Percentiles rank a stretch among this genome's conserved stretches.
phyloP scores from a whole-genome alignment of 108 stramenopile species.

The Cyclostephanos tholiformis region DNA sequence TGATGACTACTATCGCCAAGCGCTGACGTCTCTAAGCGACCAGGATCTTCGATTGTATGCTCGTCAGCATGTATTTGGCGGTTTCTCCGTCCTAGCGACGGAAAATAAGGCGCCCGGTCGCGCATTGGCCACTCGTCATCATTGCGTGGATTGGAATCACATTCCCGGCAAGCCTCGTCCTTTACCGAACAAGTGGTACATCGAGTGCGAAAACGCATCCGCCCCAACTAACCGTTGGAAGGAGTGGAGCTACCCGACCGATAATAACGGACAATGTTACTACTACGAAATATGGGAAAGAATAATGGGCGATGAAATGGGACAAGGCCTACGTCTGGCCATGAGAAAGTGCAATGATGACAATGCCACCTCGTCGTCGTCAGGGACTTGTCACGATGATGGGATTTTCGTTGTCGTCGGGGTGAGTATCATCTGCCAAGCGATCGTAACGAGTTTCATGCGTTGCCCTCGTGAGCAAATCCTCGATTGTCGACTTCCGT shows the following conservation, averaged over 20 bases:
- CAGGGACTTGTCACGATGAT: conserved; percentile 33
- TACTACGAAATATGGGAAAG: conserved; percentile 90
- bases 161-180: conserved; percentile 62
- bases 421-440: conserved; percentile 16
- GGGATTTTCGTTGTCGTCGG: conserved; percentile 70
- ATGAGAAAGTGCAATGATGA: conserved; percentile 42
- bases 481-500: background rate
- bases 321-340: conserved; percentile 51
- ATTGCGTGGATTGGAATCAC: conserved; percentile 93
- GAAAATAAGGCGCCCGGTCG: conserved; percentile 3
- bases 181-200: conserved; percentile 90
- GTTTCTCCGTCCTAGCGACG: conserved; percentile 53
- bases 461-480: too few relatives aligned
- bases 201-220: conserved; percentile 50
- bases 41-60: conserved; percentile 75
- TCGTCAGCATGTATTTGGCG: conserved; percentile 89
- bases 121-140: conserved; percentile 76
- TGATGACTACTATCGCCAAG: conserved; percentile 16
- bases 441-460: background rate
- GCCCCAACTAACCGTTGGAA: conserved; percentile 61
- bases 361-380: conserved; percentile 4
- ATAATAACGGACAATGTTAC: conserved; percentile 76
- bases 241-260: conserved; percentile 82
- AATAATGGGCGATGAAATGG: conserved; percentile 39
- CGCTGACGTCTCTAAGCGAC: conserved; percentile 51